Evolutionary conservation across 192 early-diverging fungal species (phyloP).

Genomic region (Glomus cerebriforme): DNA sequence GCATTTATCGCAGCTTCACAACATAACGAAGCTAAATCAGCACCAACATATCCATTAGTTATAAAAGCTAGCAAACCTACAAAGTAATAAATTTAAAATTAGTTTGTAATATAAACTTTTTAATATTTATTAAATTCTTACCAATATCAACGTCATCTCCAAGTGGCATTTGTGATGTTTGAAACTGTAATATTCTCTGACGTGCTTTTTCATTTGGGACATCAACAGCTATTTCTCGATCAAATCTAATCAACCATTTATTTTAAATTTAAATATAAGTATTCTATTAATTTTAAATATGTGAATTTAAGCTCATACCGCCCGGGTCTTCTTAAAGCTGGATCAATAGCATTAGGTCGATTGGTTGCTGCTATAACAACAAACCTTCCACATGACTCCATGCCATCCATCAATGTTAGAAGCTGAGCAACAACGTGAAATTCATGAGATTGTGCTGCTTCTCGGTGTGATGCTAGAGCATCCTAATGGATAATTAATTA

Average conservation of each 20-base stretch:
- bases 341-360: slow-evolving; percentile 82
- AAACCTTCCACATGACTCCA: slow-evolving; percentile 59
- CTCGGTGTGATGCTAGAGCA: slow-evolving; percentile 70
- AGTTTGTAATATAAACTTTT: slow-evolving; percentile 1
- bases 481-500: slow-evolving; percentile 52
- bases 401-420: slow-evolving; percentile 89
- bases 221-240: slow-evolving; percentile 81
- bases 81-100: slow-evolving; percentile 11
- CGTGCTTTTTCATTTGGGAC: slow-evolving; percentile 69
- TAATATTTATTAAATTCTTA: slow-evolving; percentile 2
- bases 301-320: slow-evolving; percentile 43
- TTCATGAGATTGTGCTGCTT: slow-evolving; percentile 61
- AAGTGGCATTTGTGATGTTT: slow-evolving; percentile 61
- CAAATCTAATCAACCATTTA: slow-evolving; percentile 56
- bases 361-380: slow-evolving; percentile 90
- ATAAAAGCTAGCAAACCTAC: slow-evolving; percentile 48
- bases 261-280: not conserved
- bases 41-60: slow-evolving; percentile 93
- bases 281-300: not conserved
- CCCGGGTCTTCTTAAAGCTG: slow-evolving; percentile 80
- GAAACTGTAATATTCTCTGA: slow-evolving; percentile 59
- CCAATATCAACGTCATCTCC: slow-evolving; percentile 53
- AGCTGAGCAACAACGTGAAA: slow-evolving; percentile 86
- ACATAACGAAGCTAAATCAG: slow-evolving; percentile 84
- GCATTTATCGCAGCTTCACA: slow-evolving; percentile 75